A percentile compares a stretch with the other conserved stretches of the same genome.
These are phyloP conservation scores for Colletotrichum lindemuthianum DNA, from an alignment of 2,329 filamentous ascomycete species.

Conservation along the genomic window DNA sequence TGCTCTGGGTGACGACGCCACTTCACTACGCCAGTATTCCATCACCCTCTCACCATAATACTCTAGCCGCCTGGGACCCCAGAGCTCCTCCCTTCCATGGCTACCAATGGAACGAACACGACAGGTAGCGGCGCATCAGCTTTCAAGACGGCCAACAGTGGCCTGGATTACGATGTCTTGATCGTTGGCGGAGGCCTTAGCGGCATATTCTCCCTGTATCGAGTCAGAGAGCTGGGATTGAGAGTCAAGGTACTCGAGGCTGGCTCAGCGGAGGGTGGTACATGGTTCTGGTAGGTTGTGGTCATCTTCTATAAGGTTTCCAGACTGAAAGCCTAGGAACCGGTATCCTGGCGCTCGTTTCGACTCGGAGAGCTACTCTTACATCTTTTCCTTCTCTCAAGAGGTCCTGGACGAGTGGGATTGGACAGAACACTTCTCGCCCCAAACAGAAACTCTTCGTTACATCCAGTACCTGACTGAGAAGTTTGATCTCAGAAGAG, in stretches of 20 bases:
- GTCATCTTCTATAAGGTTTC: background rate
- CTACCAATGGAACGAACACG: background rate
- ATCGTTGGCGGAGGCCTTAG: conserved; percentile 52
- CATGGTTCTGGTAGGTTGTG: conserved; percentile 52
- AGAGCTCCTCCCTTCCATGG: background rate
- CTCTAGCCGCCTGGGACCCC: background rate
- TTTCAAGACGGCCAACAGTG: conserved; percentile 27
- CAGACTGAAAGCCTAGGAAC: conserved; percentile 40
- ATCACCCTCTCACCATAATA: no score
- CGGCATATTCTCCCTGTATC: conserved; percentile 53
- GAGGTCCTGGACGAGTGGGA: conserved; percentile 54
- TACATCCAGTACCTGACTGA: conserved; percentile 52
- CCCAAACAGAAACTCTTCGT: conserved; percentile 47
- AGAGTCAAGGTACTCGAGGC: conserved; percentile 51
- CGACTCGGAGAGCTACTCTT: conserved; percentile 57
- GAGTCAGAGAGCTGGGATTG: conserved; percentile 50
- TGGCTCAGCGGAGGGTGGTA: conserved; percentile 53
- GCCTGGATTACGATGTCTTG: conserved; percentile 47
- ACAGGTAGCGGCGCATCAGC: background rate
- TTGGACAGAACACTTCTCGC: conserved; percentile 48
- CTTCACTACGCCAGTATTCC: no score
- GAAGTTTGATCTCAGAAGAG: conserved; percentile 46
- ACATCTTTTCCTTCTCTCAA: conserved; percentile 54
- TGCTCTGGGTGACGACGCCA: no score
- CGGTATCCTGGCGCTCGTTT: conserved; percentile 58